Percentiles rank a stretch among this genome's conserved stretches.
Evolutionary conservation across 176 grass and related monocot species (phyloP).

Genomic region (Canna indica): DNA sequence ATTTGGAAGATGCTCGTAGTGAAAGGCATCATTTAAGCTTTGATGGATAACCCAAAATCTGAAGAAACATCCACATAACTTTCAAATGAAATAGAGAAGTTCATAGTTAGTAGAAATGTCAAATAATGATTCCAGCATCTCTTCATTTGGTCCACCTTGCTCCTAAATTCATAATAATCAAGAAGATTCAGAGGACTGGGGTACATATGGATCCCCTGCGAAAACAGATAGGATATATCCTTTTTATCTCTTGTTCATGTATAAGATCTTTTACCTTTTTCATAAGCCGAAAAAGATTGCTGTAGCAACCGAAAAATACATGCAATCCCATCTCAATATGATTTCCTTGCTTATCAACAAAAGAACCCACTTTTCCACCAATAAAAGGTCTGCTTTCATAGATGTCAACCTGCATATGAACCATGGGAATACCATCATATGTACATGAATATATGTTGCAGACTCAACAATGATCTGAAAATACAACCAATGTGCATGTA

Average conservation of each 20-base stretch:
- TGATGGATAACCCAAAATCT: too few relatives aligned
- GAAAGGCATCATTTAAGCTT: too few relatives aligned
- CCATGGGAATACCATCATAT: background rate
- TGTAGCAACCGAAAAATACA: conserved; percentile 97
- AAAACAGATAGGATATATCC: background rate
- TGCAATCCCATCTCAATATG: conserved; percentile 98
- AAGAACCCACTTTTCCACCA: conserved; percentile 90
- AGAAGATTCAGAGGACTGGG: too few relatives aligned
- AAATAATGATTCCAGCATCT: too few relatives aligned
- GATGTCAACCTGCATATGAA: conserved; percentile 70
- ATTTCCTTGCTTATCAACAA: conserved; percentile 78
- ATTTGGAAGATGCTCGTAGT: too few relatives aligned
- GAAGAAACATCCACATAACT: too few relatives aligned
- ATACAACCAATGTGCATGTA: background rate
- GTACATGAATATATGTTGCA: background rate
- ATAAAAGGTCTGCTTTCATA: conserved; percentile 77
- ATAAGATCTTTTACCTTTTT: conserved; percentile 54
- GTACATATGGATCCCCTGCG: too few relatives aligned
- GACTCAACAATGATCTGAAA: background rate
- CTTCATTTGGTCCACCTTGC: too few relatives aligned
- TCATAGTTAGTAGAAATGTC: too few relatives aligned
- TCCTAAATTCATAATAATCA: too few relatives aligned
- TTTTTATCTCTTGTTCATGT: background rate
- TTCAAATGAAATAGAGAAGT: too few relatives aligned
- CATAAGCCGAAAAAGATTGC: conserved; percentile 94